A percentile compares a stretch with the other conserved stretches of the same genome.
Evolutionary conservation across 2,329 filamentous ascomycete species (phyloP).

Genomic region (Sporothrix sp.): DNA sequence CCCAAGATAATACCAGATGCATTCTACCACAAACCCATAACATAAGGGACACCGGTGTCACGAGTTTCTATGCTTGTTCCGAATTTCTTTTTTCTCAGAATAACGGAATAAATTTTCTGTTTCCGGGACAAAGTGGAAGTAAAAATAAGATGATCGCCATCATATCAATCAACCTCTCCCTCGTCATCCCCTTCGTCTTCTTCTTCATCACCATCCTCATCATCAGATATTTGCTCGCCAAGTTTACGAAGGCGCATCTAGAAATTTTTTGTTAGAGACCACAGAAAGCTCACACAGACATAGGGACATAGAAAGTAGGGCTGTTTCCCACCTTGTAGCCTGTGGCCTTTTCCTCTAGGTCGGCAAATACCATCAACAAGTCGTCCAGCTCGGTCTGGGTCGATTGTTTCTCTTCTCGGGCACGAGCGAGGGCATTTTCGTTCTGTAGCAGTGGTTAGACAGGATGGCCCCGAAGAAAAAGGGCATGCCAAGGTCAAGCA

Average conservation of each 20-base stretch:
- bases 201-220: constrained; percentile 56
- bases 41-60: too few relatives aligned
- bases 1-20: too few relatives aligned
- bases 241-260: constrained; percentile 53
- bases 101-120: too few relatives aligned
- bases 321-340: constrained; percentile 66
- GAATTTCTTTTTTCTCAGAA: too few relatives aligned
- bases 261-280: constrained; percentile 9
- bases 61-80: too few relatives aligned
- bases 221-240: constrained; percentile 65
- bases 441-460: constrained; percentile 19
- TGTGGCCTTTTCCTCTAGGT: constrained; percentile 66
- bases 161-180: constrained; percentile 24
- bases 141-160: neutral
- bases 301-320: too few relatives aligned
- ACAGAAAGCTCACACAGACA: too few relatives aligned
- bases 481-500: too few relatives aligned
- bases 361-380: constrained; percentile 69
- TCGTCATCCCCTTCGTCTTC: constrained; percentile 44
- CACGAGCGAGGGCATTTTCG: constrained; percentile 32
- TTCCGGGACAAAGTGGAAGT: too few relatives aligned
- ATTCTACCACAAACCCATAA: too few relatives aligned
- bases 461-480: neutral
- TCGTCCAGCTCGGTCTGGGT: constrained; percentile 70
- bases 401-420: constrained; percentile 51